Conservation (phyloP, 140 eudicot genomes). For the Bidens hawaiensis region DNA sequence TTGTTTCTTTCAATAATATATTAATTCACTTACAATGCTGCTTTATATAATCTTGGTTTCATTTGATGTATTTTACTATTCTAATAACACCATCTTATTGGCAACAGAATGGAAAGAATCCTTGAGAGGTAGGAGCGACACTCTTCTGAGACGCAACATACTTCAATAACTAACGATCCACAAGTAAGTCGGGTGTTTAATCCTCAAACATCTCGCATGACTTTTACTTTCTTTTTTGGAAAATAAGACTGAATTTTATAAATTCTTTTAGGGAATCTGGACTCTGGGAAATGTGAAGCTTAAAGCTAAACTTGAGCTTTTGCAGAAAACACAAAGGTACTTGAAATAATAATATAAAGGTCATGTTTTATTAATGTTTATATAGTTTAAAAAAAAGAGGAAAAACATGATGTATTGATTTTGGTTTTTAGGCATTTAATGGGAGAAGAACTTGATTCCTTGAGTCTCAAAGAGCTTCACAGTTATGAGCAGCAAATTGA, state of each 20-base stretch:
- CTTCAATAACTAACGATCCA: constrained; percentile 36
- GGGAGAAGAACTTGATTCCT: constrained; percentile 75
- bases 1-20: neutral
- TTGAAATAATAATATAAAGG: neutral
- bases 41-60: neutral
- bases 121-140: constrained; percentile 79
- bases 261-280: constrained; percentile 60
- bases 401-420: neutral
- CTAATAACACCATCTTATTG: constrained; percentile 13
- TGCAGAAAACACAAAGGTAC: constrained; percentile 74
- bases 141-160: constrained; percentile 57
- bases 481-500: constrained; percentile 77
- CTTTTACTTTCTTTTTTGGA: neutral
- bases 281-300: constrained; percentile 69
- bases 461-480: constrained; percentile 72
- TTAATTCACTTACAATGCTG: neutral
- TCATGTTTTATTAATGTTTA: neutral
- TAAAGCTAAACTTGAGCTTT: constrained; percentile 68
- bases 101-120: constrained; percentile 83
- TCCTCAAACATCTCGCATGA: constrained; percentile 9
- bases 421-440: constrained; percentile 24
- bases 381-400: neutral
- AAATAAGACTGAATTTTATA: neutral
- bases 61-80: neutral
- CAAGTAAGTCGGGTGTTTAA: constrained; percentile 35